These are phyloP conservation scores for Zygosaccharomyces rouxii DNA, from an alignment of 805 yeast genomes.

Conservation along the genomic window DNA sequence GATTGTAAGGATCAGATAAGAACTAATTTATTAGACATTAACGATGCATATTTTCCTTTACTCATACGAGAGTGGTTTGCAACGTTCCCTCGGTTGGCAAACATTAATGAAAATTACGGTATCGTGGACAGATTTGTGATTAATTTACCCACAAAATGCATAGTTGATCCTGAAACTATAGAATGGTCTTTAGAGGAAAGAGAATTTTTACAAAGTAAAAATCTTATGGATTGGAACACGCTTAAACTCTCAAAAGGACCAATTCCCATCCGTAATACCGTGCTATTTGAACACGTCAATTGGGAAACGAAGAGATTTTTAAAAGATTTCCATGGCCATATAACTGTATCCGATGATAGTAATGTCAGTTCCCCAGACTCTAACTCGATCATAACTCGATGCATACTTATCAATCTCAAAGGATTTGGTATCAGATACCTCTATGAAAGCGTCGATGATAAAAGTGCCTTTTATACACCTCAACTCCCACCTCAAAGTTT, in stretches of 20 bases:
- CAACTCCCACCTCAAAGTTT: neutral
- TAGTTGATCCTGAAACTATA: neutral
- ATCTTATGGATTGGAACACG: conserved; percentile 1
- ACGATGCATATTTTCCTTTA: conserved; percentile 1
- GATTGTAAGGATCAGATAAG: conserved; percentile 3
- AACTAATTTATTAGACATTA: neutral
- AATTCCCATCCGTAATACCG: neutral
- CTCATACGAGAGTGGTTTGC: conserved; percentile 5
- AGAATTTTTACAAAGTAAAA: neutral
- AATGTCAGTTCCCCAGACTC: neutral
- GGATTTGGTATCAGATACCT: neutral
- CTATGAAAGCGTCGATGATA: neutral
- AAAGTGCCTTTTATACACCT: neutral
- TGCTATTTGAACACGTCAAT: neutral
- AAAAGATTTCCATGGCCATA: neutral
- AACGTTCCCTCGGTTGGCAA: neutral
- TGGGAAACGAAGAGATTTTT: neutral
- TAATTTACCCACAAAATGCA: neutral
- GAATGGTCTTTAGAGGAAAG: neutral
- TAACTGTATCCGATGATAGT: neutral
- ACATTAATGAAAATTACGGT: neutral
- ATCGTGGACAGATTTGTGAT: conserved; percentile 2
- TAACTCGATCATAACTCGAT: neutral
- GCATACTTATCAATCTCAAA: neutral
- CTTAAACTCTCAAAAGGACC: neutral